Base-by-base conservation (phyloP, 768 basidiomycete species). In the Candolleomyces efflorescens region DNA sequence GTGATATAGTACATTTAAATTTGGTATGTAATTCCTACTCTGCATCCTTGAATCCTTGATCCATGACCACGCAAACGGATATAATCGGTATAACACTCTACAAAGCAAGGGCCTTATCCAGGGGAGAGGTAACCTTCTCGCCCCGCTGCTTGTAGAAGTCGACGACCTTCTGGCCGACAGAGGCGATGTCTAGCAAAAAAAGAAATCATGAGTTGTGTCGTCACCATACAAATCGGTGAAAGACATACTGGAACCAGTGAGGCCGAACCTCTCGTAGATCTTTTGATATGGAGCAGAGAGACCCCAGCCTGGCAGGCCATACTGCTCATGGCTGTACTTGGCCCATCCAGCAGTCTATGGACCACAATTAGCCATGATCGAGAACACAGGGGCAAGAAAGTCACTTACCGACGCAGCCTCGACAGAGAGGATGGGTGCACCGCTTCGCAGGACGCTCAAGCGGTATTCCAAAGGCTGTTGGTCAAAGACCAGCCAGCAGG, bases 241-340 rank as follows among this genome's bases (percentile, higher is more conserved):
- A 46, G 51, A 80, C 84, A 53, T 73, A 89, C 85, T 89, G 47
- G 80, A 69, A 13, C 85, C 87, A 38, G 92, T 93, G 68, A 94
- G 82, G 44, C 90, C 91, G 64, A 92, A 90, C 73, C 92, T 91
- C 76, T 90, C 89, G 70, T 97, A 97, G 12, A 95, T 89, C 76
- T 94, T 82, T 73, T 86, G 81, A 69, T 92, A 94, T 11, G 94
- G 94, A 54, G 89, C 94, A 18, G 93, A 95, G 15, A 91, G 85
- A 68, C 94, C 94, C 89, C 90, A 97, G 36, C 78, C 80, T 37
- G 74, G 64, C 58, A 91, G 70, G 66, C 90, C 90, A 59, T 78
- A 90, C 80, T 90, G 89, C 81, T 95, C 93, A 69, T 96, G 94
- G 63, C 87, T 87, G 78, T 92, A 93, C 73, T 87, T 89, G 60